These are phyloP conservation scores for Populus hybrid DNA, from an alignment of 441 rosid species.

Conservation along the genomic window DNA sequence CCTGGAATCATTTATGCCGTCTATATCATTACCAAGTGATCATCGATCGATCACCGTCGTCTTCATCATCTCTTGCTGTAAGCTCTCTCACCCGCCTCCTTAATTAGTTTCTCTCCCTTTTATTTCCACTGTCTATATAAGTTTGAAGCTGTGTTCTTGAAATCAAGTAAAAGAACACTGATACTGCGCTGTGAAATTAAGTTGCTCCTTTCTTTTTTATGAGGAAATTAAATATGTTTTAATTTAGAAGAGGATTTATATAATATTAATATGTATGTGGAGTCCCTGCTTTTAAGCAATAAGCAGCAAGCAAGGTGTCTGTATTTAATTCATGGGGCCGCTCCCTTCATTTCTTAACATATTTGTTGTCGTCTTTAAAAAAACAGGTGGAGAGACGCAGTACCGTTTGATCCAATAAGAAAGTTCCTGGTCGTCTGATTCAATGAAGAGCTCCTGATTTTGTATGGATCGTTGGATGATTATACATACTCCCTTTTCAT, in stretches of 20 bases:
- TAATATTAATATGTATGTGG: too few species aligned
- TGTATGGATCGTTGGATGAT: constrained; percentile 1
- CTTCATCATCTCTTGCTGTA: neutral
- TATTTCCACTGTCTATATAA: neutral
- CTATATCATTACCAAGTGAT: constrained; percentile 69
- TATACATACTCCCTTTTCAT: neutral
- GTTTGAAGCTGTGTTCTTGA: neutral
- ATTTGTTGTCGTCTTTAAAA: neutral
- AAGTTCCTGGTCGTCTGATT: constrained; percentile 1
- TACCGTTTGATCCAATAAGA: constrained; percentile 14
- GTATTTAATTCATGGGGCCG: too few species aligned
- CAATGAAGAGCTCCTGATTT: constrained; percentile 9
- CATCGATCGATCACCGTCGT: neutral
- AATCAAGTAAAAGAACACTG: too few species aligned
- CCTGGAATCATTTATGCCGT: constrained; percentile 89
- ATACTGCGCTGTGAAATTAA: too few species aligned
- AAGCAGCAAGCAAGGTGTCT: too few species aligned
- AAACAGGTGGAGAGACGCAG: constrained; percentile 6
- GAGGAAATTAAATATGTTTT: too few species aligned
- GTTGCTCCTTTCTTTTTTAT: too few species aligned
- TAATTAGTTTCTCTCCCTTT: neutral
- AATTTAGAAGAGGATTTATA: too few species aligned
- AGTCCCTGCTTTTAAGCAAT: too few species aligned
- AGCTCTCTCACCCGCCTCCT: neutral
- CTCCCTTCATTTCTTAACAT: too few species aligned